Evolutionary conservation across 1,284 basidiomycete species (phyloP).

Genomic region (Chiua sp.): DNA sequence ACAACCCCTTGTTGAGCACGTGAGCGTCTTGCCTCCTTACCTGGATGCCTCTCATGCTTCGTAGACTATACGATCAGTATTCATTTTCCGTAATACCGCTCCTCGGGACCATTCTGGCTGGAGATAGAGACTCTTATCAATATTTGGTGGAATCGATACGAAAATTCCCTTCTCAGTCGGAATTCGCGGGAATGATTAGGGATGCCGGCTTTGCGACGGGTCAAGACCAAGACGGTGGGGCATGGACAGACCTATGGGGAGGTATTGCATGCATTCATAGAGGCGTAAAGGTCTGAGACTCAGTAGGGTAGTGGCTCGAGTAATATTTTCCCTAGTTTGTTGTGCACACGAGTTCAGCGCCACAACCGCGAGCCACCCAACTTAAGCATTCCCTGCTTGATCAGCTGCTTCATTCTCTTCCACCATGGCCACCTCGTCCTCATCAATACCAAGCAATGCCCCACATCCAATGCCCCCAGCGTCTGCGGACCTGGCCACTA

Average conservation of each 20-base stretch:
- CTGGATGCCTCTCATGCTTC: slow-evolving; percentile 13
- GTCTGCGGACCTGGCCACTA: slow-evolving; percentile 78
- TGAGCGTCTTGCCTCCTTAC: slow-evolving; percentile 48
- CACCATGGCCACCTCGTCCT: slow-evolving; percentile 36
- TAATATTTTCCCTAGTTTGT: not conserved
- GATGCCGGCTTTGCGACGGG: slow-evolving; percentile 88
- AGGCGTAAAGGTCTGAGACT: slow-evolving; percentile 69
- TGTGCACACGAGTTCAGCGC: slow-evolving; percentile 23
- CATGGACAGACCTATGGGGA: slow-evolving; percentile 87
- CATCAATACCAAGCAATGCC: slow-evolving; percentile 11
- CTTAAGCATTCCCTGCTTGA: slow-evolving; percentile 7
- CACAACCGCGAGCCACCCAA: slow-evolving; percentile 30
- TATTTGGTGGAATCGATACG: slow-evolving; percentile 99
- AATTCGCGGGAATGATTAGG: slow-evolving; percentile 91
- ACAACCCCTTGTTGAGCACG: slow-evolving; percentile 87
- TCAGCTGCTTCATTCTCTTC: slow-evolving; percentile 19
- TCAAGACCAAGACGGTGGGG: slow-evolving; percentile 82
- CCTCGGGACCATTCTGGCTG: slow-evolving; percentile 94
- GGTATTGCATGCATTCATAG: slow-evolving; percentile 88
- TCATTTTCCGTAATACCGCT: slow-evolving; percentile 97
- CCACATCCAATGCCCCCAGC: slow-evolving; percentile 60
- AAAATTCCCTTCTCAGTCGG: slow-evolving; percentile 88
- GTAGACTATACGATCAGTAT: slow-evolving; percentile 92
- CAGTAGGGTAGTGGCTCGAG: slow-evolving; percentile 32
- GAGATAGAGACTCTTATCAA: slow-evolving; percentile 95